These are phyloP conservation scores for Theileria annulata DNA, from an alignment of 169 alveolate species.

Conservation along the genomic window DNA sequence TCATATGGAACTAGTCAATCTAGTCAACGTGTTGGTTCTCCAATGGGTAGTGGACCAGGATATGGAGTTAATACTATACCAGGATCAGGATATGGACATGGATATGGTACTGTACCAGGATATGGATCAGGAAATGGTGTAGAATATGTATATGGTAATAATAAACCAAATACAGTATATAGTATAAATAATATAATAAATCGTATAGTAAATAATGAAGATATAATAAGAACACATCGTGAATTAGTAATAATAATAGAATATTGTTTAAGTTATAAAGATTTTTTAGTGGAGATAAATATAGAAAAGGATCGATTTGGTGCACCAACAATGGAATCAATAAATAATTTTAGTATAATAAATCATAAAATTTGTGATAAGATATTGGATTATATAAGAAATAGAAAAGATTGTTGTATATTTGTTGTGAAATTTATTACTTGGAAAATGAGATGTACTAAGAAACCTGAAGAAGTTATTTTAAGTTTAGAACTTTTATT, in stretches of 20 bases:
- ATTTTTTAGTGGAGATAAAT: slow-evolving; percentile 24
- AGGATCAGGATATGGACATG: slow-evolving; percentile 1
- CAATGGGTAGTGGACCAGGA: too few species aligned
- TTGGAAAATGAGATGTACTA: slow-evolving; percentile 70
- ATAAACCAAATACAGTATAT: too few species aligned
- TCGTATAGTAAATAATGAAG: slow-evolving; percentile 24
- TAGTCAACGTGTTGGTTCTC: too few species aligned
- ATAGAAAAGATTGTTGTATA: slow-evolving; percentile 59
- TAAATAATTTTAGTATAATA: slow-evolving; percentile 37
- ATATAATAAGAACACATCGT: slow-evolving; percentile 49
- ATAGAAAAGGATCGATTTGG: slow-evolving; percentile 61
- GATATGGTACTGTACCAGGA: too few species aligned
- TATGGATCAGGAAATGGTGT: too few species aligned
- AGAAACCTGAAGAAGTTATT: slow-evolving; percentile 76
- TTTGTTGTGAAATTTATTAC: slow-evolving; percentile 67
- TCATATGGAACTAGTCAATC: too few species aligned
- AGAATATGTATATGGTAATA: too few species aligned
- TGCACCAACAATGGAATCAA: slow-evolving; percentile 49
- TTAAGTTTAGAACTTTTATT: slow-evolving; percentile 70
- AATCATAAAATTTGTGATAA: slow-evolving; percentile 30
- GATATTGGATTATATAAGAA: slow-evolving; percentile 34
- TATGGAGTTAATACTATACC: too few species aligned
- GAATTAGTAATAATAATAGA: slow-evolving; percentile 62
- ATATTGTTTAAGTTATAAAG: slow-evolving; percentile 26
- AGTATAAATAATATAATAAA: slow-evolving; percentile 33